Conservation (phyloP, 2,329 filamentous ascomycete species). For the Botrytis hyacinthi region DNA sequence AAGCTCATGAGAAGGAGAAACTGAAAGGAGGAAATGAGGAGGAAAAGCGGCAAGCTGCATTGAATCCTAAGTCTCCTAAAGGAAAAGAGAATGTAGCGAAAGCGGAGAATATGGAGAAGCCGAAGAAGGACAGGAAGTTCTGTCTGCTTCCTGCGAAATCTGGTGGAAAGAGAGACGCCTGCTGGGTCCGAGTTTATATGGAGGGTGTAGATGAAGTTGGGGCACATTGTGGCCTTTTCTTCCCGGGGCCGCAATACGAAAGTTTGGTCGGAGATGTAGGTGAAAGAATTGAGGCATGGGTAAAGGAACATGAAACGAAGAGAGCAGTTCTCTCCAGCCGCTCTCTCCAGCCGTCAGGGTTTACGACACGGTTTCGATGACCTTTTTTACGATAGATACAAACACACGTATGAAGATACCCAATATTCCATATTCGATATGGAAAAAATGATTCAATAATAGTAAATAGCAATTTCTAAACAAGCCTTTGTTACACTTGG, state of each 20-base stretch:
- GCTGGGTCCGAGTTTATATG: conserved; percentile 81
- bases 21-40: conserved; percentile 39
- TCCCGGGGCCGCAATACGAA: conserved; percentile 71
- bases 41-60: conserved; percentile 32
- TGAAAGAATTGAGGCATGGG: conserved; percentile 65
- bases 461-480: background rate
- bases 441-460: background rate
- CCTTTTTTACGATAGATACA: background rate
- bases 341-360: conserved; percentile 7
- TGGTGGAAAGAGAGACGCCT: conserved; percentile 59
- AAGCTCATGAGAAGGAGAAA: conserved; percentile 36
- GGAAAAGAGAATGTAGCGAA: conserved; percentile 34
- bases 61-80: conserved; percentile 32
- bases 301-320: conserved; percentile 55
- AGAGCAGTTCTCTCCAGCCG: conserved; percentile 26
- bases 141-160: conserved; percentile 65
- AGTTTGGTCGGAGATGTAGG: conserved; percentile 73
- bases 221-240: conserved; percentile 81
- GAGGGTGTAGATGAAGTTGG: conserved; percentile 79
- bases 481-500: conserved; percentile 6
- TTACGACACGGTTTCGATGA: background rate
- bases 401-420: background rate
- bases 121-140: conserved; percentile 58
- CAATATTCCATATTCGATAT: background rate
- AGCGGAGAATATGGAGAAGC: conserved; percentile 32